Evolutionary conservation across 176 grass and related monocot genomes (phyloP), one percentile per base, ranked within the genome.

Genomic region (Cenchrus americanus): DNA sequence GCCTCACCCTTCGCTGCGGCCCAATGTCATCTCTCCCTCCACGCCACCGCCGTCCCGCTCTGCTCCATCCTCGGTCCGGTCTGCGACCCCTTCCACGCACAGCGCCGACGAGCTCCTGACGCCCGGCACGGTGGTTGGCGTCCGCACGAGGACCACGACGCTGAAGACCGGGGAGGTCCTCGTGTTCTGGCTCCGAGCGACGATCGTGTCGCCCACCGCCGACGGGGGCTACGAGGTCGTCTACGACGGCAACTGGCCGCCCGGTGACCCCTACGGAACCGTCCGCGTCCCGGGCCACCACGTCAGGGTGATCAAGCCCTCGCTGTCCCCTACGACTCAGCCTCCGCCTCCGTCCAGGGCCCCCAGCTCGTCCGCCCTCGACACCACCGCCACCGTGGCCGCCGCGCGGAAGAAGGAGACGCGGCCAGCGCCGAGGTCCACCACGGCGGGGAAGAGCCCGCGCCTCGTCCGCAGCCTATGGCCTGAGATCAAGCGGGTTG

Each of bases 161-260:
- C 8, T 62, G 11, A 32, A 48, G 55, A 21, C 58, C 6, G 81
- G 69, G 19, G 17, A 51, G 44, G 23, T 27, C 8, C 58, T 83
- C 12, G 81, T 83, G 58, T 44, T 83, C 44, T 61, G 81, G 43
- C 69, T 83, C 26, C 2, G 1, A 10, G 81, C 69, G 7, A 30
- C 8, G 10, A 6, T 83, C 69, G 81, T 74, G 23, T 74, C 57
- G 0, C 19, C 11, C 42, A n/a, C 11, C 42, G 14, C 69, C 6
- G 10, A 47, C 4, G 42, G 1, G 1, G 55, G 80, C 42, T 73
- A 72, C 41, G 80, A 82, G 42, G 54, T 82, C 22, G 12, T 73
- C 17, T 82, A 73, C 55, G 19, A 62, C 10, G 68, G 42, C 10
- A 50, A 15, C 17, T 15, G 27, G 17, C 69, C 80, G 4, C 26